Base-by-base conservation (phyloP, 768 basidiomycete genomes). In the Tricholomella constricta region DNA sequence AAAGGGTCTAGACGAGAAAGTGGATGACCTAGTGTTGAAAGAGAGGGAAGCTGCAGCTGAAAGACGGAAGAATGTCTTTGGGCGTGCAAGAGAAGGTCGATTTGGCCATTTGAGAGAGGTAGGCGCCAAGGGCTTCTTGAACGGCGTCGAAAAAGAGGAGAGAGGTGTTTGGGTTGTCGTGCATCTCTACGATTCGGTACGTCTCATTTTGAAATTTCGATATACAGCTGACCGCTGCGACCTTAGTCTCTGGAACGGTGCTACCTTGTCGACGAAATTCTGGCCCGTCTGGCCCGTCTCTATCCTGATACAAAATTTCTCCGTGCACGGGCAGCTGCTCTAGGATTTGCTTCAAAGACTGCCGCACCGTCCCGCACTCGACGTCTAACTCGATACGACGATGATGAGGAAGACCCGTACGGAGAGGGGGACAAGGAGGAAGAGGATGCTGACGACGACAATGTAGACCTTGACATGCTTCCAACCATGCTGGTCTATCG, bases 21-120 rank as follows among this genome's bases (percentile, higher is more conserved):
- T 72, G 27, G 79, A 80, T 62, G 71, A 71, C 37, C 65, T 77
- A 44, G 75, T 80, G 36, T 56, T 71, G 59, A 74, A 70, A 60
- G 81, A 81, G 58, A 62, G 74, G 46, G 70, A 72, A 53, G 69
- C 63, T 45, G 62, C 61, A 29, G 57, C 46, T 14, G 64, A 68
- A 32, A 65, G 68, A 29, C 71, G 64, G 44, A 69, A 66, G 27
- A 80, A 79, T 59, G 57, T 79, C 14, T 75, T 81, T 46, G 84
- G 83, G 0, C 70, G 75, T 23, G 68, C 66, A 31, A 76, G 75
- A 55, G 75, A 79, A 48, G 85, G 84, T 0, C 69, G 75, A 51
- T 92, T 89, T 70, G 90, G 91, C 1, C 87, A 93, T 68, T 65
- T 94, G 58, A 73, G 91, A 42, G 91, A 94, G 65, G 89, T 94